Evolutionary conservation across 805 yeast species (phyloP).

Genomic region (Lipomyces mesembrius): DNA sequence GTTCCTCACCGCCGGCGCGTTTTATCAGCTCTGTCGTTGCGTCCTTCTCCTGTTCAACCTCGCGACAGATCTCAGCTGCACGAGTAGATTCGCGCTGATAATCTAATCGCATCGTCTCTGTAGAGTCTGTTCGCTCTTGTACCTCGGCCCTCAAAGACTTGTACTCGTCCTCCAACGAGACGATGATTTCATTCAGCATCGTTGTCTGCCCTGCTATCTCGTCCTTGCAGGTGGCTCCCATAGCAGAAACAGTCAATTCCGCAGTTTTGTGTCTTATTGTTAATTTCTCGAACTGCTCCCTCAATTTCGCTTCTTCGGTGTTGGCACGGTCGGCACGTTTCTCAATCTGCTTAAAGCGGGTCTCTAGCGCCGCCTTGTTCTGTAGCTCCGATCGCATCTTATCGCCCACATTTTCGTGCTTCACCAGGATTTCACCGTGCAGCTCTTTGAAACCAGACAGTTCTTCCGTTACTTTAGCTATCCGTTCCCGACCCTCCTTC

Average conservation of each 20-base stretch:
- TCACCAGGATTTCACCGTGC: constrained; percentile 21
- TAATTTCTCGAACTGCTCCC: constrained; percentile 42
- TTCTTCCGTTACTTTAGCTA: constrained; percentile 14
- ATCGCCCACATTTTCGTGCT: constrained; percentile 25
- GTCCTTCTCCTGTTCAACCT: constrained; percentile 43
- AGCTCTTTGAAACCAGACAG: constrained; percentile 7
- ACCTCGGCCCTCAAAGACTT: constrained; percentile 51
- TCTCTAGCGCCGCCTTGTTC: constrained; percentile 35
- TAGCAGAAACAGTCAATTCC: constrained; percentile 8
- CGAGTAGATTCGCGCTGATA: constrained; percentile 44
- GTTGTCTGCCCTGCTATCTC: constrained; percentile 40
- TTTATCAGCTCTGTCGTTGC: constrained; percentile 37
- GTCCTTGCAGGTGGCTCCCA: constrained; percentile 15
- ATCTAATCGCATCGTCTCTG: constrained; percentile 54
- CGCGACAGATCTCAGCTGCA: constrained; percentile 43
- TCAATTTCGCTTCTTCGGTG: constrained; percentile 36
- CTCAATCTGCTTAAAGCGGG: constrained; percentile 37
- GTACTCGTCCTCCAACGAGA: constrained; percentile 54
- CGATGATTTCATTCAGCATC: constrained; percentile 50
- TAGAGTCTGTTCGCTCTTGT: constrained; percentile 59
- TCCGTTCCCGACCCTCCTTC: constrained; percentile 18
- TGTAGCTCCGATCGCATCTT: constrained; percentile 15
- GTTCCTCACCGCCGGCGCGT: constrained; percentile 41
- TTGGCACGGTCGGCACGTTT: constrained; percentile 40
- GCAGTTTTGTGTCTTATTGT: constrained; percentile 22